Evolutionary conservation across 148 eudicot species (phyloP).

Genomic region (Fallopia convolvulus): DNA sequence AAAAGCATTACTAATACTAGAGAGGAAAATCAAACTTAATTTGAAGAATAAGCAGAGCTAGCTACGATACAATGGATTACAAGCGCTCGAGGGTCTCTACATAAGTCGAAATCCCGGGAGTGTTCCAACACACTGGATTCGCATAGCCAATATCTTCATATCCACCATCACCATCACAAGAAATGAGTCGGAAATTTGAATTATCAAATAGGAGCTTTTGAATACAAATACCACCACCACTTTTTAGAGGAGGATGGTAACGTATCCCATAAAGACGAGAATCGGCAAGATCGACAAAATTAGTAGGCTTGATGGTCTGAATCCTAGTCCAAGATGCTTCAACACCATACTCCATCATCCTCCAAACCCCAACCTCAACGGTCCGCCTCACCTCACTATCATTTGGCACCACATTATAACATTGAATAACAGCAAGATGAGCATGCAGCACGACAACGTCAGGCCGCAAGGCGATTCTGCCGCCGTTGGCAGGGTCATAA

Average conservation of each 20-base stretch:
- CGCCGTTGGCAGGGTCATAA: too few relatives aligned
- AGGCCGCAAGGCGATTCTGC: background rate
- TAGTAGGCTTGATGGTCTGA: background rate
- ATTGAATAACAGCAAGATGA: background rate
- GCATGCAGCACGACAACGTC: background rate
- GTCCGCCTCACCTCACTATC: background rate
- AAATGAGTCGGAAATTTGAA: too few relatives aligned
- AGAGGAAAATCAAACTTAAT: too few relatives aligned
- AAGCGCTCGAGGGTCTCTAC: too few relatives aligned
- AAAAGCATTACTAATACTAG: too few relatives aligned
- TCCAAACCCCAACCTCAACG: background rate
- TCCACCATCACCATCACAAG: too few relatives aligned
- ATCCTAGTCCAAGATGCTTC: background rate
- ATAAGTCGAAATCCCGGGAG: too few relatives aligned
- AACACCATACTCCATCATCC: background rate
- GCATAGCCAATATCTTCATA: too few relatives aligned
- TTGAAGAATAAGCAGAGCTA: too few relatives aligned
- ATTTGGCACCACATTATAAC: background rate
- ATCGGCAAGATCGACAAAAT: background rate
- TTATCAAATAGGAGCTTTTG: background rate
- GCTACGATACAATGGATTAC: too few relatives aligned
- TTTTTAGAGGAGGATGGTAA: background rate
- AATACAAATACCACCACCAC: background rate
- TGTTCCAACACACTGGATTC: too few relatives aligned
- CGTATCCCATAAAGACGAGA: background rate